Evolutionary conservation across 2,329 filamentous ascomycete genomes (phyloP).

Genomic region (Saccharata proteae): DNA sequence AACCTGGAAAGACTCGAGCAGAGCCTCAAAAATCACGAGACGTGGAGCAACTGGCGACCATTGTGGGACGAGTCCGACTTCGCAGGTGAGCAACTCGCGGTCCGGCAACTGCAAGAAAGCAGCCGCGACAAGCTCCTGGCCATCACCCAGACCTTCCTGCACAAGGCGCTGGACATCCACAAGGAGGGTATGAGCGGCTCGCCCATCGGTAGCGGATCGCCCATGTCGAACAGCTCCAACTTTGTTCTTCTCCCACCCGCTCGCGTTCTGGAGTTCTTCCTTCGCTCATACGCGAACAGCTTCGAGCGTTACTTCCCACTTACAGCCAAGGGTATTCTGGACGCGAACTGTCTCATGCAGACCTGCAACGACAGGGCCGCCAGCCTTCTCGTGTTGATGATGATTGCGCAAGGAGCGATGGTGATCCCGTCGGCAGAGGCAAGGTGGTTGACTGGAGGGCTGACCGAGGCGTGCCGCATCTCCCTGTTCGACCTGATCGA

Average conservation of each 20-base stretch:
- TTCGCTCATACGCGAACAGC: conserved; percentile 53
- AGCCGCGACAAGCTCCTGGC: conserved; percentile 59
- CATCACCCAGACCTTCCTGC: conserved; percentile 57
- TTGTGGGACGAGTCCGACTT: conserved; percentile 37
- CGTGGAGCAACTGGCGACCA: conserved; percentile 41
- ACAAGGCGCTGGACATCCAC: conserved; percentile 59
- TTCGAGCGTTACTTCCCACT: conserved; percentile 56
- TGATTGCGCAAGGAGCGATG: conserved; percentile 60
- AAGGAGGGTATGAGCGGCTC: conserved; percentile 36
- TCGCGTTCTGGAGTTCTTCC: conserved; percentile 54
- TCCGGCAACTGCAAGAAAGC: conserved; percentile 38
- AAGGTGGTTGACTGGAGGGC: conserved; percentile 50
- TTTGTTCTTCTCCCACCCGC: conserved; percentile 56
- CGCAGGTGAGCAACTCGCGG: conserved; percentile 32
- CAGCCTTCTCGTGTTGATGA: conserved; percentile 54
- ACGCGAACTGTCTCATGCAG: conserved; percentile 55
- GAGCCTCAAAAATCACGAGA: conserved; percentile 38
- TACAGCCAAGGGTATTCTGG: conserved; percentile 46
- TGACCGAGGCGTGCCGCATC: conserved; percentile 60
- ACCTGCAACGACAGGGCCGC: conserved; percentile 51
- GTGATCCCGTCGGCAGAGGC: conserved; percentile 54
- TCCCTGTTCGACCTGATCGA: conserved; percentile 61
- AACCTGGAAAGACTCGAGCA: conserved; percentile 41
- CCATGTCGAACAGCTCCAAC: conserved; percentile 42
- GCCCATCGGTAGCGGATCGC: conserved; percentile 28